These are phyloP conservation scores for Helicocarpus griseus DNA, from an alignment of 2,329 filamentous ascomycete genomes.

Conservation along the genomic window DNA sequence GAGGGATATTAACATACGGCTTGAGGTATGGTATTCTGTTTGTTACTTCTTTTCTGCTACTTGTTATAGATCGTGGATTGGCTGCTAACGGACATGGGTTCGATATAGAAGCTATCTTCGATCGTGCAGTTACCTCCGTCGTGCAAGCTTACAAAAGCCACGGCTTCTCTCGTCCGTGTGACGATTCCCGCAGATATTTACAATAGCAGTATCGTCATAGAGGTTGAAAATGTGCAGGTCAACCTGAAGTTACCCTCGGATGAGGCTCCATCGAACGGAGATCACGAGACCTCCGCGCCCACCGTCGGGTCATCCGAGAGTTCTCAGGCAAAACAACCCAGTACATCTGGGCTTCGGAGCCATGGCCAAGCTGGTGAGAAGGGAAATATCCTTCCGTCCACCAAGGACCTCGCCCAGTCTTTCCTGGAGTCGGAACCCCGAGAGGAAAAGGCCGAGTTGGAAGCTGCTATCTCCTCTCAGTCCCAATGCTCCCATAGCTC, in stretches of 20 bases:
- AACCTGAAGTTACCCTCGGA: constrained; percentile 48
- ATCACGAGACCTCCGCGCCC: neutral
- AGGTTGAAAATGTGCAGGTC: constrained; percentile 72
- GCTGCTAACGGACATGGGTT: neutral
- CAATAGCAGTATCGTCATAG: constrained; percentile 69
- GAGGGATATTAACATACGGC: constrained; percentile 70
- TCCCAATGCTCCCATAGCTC: constrained; percentile 41
- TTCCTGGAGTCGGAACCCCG: constrained; percentile 50
- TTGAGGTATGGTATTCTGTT: constrained; percentile 50
- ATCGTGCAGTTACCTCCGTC: constrained; percentile 64
- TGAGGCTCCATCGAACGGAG: constrained; percentile 23
- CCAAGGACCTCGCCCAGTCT: constrained; percentile 50
- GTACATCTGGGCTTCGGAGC: constrained; percentile 15
- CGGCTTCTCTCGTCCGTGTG: constrained; percentile 64
- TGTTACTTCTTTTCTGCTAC: constrained; percentile 17
- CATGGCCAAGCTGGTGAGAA: constrained; percentile 20
- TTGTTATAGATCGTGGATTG: neutral
- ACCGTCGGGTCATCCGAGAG: neutral
- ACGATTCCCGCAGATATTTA: constrained; percentile 84
- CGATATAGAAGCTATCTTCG: constrained; percentile 61
- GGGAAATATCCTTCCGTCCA: constrained; percentile 38
- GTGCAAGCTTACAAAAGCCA: constrained; percentile 63
- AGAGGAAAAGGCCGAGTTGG: constrained; percentile 48
- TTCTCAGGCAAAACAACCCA: neutral
- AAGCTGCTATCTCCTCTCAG: constrained; percentile 46